Conservation (phyloP, 345 rosid genomes). For the Crucihimalaya himalaica region DNA sequence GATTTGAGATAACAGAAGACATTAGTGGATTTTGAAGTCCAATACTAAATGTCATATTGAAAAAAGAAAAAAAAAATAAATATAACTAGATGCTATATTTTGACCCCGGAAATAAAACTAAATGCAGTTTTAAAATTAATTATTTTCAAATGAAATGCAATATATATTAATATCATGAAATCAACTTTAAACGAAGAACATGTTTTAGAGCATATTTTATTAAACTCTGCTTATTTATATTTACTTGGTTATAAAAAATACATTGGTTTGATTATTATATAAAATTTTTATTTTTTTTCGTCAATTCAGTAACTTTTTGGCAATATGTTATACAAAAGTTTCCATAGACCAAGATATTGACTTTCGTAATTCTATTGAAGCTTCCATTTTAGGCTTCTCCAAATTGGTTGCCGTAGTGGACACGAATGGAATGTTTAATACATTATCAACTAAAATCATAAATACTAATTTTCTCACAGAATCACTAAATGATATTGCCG, state of each 20-base stretch:
- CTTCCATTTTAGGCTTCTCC: not conserved
- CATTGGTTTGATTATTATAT: not conserved
- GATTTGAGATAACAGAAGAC: no score
- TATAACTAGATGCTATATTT: no score
- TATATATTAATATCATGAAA: no score
- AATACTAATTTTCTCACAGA: not conserved
- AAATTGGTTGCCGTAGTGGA: not conserved
- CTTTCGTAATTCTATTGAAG: not conserved
- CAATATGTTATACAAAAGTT: not conserved
- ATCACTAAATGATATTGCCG: not conserved
- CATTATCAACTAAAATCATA: constrained; percentile 3
- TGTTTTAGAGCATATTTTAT: no score
- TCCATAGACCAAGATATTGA: not conserved
- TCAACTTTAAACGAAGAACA: no score
- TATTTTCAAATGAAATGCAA: no score
- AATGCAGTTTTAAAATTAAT: no score
- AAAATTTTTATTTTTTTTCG: not conserved
- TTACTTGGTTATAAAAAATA: not conserved
- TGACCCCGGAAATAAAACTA: no score
- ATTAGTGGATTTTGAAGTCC: no score
- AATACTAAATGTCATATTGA: not conserved
- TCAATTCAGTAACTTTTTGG: no score
- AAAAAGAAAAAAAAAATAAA: no score
- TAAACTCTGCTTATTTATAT: not conserved
- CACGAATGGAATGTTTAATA: not conserved